Evolutionary conservation across 352 stramenopile species (phyloP).

Genomic region (Phytopythium cucurbitacearum): DNA sequence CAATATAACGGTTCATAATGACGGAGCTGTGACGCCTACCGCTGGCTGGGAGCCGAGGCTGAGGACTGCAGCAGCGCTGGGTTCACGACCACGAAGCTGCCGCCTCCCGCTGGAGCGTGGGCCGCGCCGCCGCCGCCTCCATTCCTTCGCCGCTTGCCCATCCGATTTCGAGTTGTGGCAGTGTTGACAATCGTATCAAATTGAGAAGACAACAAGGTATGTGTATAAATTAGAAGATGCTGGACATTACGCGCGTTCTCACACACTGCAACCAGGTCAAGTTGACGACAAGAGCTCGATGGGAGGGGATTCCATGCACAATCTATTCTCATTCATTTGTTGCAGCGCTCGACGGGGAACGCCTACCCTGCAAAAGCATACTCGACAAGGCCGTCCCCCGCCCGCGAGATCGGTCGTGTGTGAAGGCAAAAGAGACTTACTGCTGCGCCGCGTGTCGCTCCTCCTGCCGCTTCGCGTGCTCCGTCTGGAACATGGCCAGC

Average conservation of each 20-base stretch:
- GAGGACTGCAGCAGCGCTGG: constrained; percentile 23
- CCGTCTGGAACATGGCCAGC: constrained; percentile 49
- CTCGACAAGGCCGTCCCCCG: too few species aligned
- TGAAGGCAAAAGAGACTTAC: background rate
- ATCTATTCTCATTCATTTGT: too few species aligned
- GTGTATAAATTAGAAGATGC: too few species aligned
- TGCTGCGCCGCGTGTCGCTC: constrained; percentile 15
- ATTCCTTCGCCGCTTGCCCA: constrained; percentile 19
- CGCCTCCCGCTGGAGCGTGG: constrained; percentile 4
- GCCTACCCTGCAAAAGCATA: too few species aligned
- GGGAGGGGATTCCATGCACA: too few species aligned
- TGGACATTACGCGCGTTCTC: too few species aligned
- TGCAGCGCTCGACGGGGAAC: too few species aligned
- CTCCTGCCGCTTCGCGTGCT: constrained; percentile 51
- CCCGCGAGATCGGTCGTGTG: too few species aligned
- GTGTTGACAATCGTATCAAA: too few species aligned
- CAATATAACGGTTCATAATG: constrained; percentile 5
- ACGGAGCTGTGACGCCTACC: background rate
- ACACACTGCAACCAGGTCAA: too few species aligned
- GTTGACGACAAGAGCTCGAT: too few species aligned
- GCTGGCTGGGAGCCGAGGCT: background rate
- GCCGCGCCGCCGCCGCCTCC: constrained; percentile 5
- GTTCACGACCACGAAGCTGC: constrained; percentile 49
- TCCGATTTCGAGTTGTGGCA: background rate
- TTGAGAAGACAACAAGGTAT: too few species aligned